Percentiles rank a stretch among this genome's conserved stretches.
phyloP scores from a whole-genome alignment of 345 rosid genomes.

The Psidium friedrichsthalianum region DNA sequence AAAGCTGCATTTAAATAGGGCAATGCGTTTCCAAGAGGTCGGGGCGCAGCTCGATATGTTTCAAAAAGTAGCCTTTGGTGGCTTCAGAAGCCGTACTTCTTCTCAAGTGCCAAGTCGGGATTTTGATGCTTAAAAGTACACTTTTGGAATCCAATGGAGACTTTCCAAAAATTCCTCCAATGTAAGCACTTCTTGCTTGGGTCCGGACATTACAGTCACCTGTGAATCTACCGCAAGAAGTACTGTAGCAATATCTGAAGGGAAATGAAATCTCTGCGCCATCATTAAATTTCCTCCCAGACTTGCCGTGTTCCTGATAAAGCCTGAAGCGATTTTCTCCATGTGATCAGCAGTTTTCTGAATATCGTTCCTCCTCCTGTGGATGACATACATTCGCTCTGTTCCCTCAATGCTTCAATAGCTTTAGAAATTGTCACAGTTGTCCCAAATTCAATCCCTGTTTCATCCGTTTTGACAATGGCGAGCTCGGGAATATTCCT shows the following conservation, averaged over 20 bases:
- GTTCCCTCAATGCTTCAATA: conserved; percentile 47
- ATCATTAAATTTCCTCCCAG: conserved; percentile 76
- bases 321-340: conserved; percentile 57
- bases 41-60: conserved; percentile 73
- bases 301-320: conserved; percentile 59
- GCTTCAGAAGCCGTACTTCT: conserved; percentile 11
- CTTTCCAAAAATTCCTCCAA: conserved; percentile 53
- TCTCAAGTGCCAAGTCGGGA: conserved; percentile 25
- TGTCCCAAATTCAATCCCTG: conserved; percentile 67
- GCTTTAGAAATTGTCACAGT: conserved; percentile 60
- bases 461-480: conserved; percentile 26
- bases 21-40: conserved; percentile 73
- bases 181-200: conserved; percentile 21
- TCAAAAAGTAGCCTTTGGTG: conserved; percentile 36
- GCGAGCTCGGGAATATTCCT: conserved; percentile 50
- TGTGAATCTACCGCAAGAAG: conserved; percentile 55
- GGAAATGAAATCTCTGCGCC: conserved; percentile 68
- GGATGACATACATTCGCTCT: conserved; percentile 1
- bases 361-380: conserved; percentile 16
- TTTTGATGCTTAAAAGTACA: conserved; percentile 42
- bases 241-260: conserved; percentile 73
- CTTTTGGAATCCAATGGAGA: conserved; percentile 39
- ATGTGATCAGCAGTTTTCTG: conserved; percentile 47
- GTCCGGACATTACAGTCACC: conserved; percentile 24
- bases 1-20: conserved; percentile 75